Evolutionary conservation across 805 yeast species (phyloP), one percentile per base, ranked within the genome.

Genomic region (Groenewaldozyma salmanticensis): DNA sequence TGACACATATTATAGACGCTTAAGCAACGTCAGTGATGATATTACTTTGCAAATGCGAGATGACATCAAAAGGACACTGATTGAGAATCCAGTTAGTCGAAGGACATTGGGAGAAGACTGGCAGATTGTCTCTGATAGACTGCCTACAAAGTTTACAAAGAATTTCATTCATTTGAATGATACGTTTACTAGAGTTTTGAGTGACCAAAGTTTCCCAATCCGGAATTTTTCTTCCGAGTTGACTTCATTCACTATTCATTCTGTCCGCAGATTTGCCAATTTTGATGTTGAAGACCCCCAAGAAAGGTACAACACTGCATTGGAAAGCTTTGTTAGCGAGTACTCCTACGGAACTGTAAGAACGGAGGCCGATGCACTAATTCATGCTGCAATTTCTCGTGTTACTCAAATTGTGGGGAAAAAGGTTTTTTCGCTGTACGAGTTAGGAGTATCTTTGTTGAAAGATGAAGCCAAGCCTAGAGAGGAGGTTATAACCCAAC

Each of bases 101-200:
- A n/a, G n/a, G n/a, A n/a, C n/a, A n/a, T n/a, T n/a, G n/a, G n/a
- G n/a, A n/a, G n/a, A n/a, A n/a, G 57, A 78, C 51, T 78, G 85
- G 84, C 77, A 71, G 49, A 44, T 57, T n/a, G 59, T 69, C 2
- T 68, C 78, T 0, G 66, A 65, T 37, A 65, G 59, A 27, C 68
- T 77, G n/a, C 67, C 64, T 4, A 58, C 58, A 21, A 76, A 76
- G 51, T 78, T 78, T 53, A 61, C 74, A 1, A 80, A 81, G 7
- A 56, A 68, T 31, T 50, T 77, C 19, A 47, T 59, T 32, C 51
- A 56, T 4, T 44, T 77, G 40, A 70, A 74, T 41, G 52, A 58
- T 11, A 62, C 73, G 1, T 57, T 69, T 50, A 4, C 51, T 13
- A 20, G 41, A 42, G 52, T 19, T 15, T 9, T 33, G 3, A 15